These are phyloP conservation scores for Tolypocladium tropicale DNA, from an alignment of 2,329 filamentous ascomycete species.

Conservation along the genomic window DNA sequence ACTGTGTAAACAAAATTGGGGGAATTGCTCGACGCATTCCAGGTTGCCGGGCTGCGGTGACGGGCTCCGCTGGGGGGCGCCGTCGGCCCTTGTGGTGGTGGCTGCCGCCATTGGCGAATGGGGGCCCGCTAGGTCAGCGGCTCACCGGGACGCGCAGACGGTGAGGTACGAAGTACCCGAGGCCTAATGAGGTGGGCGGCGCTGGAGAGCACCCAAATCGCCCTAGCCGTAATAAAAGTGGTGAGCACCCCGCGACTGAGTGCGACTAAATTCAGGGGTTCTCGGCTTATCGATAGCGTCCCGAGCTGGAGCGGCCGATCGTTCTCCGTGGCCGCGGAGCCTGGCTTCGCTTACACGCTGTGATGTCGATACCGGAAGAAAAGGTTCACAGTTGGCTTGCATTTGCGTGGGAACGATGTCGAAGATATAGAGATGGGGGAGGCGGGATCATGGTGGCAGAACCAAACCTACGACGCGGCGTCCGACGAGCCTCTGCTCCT, in stretches of 20 bases:
- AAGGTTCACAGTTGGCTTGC: not conserved
- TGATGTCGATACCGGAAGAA: not conserved
- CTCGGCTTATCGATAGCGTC: not conserved
- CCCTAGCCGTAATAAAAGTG: too few species aligned
- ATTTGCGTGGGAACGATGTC: not conserved
- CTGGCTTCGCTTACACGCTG: not conserved
- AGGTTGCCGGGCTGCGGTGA: slow-evolving; percentile 26
- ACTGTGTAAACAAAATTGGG: slow-evolving; percentile 34
- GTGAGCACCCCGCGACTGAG: too few species aligned
- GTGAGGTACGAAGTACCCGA: too few species aligned
- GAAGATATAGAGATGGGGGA: not conserved
- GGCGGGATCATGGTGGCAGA: too few species aligned
- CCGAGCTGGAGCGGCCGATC: not conserved
- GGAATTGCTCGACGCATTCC: slow-evolving; percentile 24
- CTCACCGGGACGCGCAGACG: too few species aligned
- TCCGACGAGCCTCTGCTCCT: not conserved
- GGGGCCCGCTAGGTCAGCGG: not conserved
- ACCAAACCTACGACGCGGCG: not conserved
- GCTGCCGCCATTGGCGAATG: slow-evolving; percentile 5
- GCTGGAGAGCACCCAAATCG: too few species aligned
- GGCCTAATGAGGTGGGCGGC: too few species aligned
- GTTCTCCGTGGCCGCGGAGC: not conserved
- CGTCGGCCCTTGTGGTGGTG: not conserved
- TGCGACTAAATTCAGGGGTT: not conserved
- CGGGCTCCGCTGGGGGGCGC: slow-evolving; percentile 9